Base-by-base conservation (phyloP, 108 stramenopile species). In the Cyclotella sp. region DNA sequence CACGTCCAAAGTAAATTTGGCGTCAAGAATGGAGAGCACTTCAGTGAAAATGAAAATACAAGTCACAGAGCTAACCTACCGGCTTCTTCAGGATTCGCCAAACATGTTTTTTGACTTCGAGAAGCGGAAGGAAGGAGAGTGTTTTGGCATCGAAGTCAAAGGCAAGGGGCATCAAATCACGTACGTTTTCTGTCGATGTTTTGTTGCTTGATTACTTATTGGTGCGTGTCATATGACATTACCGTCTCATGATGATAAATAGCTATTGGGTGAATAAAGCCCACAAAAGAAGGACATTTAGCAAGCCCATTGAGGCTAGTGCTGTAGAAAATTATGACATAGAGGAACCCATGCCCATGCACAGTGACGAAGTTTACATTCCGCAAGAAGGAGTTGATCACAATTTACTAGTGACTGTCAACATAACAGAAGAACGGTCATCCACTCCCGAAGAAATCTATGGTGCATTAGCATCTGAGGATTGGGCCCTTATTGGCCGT, bases 141-240 rank as follows among this genome's bases (percentile, higher is more conserved):
- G 62, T 7, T 59, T 53, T n/a, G 81, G 81, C 12, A 60, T 82
- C 9, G 51, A 72, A 26, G 43, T 82, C 19, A 82, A 82, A 63
- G 81, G 81, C 19, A 82, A 82, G 47, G 81, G 81, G 9, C 76
- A 77, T 21, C 75, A 71, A 26, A 65, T 41, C 9, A 82, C 81
- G 30, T 77, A 70, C 27, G 47, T n/a, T 49, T 9, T 49, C 6
- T 49, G 2, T 7, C 3, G 3, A 3, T 49, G 15, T 3, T 49
- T 49, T 49, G 9, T 9, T 49, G 3, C n/a, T 1, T 49, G 3
- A n/a, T 3, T 3, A 3, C n/a, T 3, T 49, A 3, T 49, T 16
- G 1, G 47, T n/a, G 3, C 47, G n/a, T 9, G n/a, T 49, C 6
- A n/a, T 9, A n/a, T 49, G 47, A n/a, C 18, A 3, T 9, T 49